Base-by-base conservation (phyloP, 1,284 basidiomycete genomes). In the Microbotryum silenes-acaulis region DNA sequence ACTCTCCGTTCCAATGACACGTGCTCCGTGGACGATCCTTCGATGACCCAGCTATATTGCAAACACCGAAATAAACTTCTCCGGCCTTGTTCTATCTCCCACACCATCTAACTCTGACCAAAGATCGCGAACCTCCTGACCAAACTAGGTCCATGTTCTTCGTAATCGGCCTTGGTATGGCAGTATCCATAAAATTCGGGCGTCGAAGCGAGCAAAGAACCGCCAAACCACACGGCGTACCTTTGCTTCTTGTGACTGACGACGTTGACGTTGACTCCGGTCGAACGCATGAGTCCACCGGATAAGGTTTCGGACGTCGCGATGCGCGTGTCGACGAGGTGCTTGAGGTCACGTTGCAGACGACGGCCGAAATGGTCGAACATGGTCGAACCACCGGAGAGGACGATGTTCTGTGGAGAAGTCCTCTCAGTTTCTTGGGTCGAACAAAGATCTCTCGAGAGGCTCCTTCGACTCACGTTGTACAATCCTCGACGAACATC, bases 201-300 rank as follows among this genome's bases (percentile, higher is more conserved):
- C 85, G 93, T 81, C 57, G 89, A 91, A 16, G 92, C 93, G 72
- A 97, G 82, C 51, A 98, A 81, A 6, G 89, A 91, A 47, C 96
- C 96, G 72, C 96, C 96, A 73, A 91, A 98, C 94, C 94, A 99
- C 23, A 98, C 96, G 16, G 94, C 94, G 72, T 96, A 91, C 61
- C 93, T 82, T 80, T 98, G 96, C 71, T 91, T 87, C 79, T 96
- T 97, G 82, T 99, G 96, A 12, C 88, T 89, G 73, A 99, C 97
- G 72, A 99, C 96, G 65, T 97, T 91, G 63, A 97, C 91, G 63
- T 96, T 91, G 44, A 96, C 88, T 37, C 92, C 92, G 48, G 88
- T 89, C 20, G 91, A 94, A 80, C 85, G 87, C 73, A 87, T 83
- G 27, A 80, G 78, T 67, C 85, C 86, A 14, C 92, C 92, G 63